Percentiles rank a stretch among this genome's conserved stretches.
Evolutionary conservation across 441 rosid genomes (phyloP).

Genomic region (Pelargonium cotyledonis): DNA sequence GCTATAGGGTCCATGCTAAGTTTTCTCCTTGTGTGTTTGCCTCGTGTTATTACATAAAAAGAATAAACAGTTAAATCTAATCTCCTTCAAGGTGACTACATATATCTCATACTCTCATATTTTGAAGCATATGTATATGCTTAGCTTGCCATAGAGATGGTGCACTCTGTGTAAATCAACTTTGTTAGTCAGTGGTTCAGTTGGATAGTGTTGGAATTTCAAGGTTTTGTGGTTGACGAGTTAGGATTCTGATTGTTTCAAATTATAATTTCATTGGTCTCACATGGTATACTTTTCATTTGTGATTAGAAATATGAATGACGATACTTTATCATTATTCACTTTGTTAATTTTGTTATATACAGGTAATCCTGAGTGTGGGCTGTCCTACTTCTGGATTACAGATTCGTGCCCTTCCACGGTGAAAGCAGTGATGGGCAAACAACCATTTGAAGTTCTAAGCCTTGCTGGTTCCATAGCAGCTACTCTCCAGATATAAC

Average conservation of each 20-base stretch:
- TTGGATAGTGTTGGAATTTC: not conserved
- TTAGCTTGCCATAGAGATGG: not conserved
- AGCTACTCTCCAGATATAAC: constrained; percentile 68
- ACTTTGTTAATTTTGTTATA: not conserved
- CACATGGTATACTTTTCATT: not conserved
- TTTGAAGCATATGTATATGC: not conserved
- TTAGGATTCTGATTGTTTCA: not conserved
- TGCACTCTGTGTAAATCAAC: no score
- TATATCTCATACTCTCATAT: not conserved
- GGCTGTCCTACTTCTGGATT: constrained; percentile 83
- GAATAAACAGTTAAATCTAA: not conserved
- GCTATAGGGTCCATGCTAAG: not conserved
- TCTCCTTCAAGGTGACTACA: not conserved
- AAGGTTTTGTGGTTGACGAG: not conserved
- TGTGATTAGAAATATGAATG: no score
- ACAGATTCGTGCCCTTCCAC: constrained; percentile 88
- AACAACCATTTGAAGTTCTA: constrained; percentile 73
- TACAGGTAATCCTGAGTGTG: constrained; percentile 61
- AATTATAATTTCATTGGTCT: not conserved
- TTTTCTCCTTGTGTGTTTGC: not conserved
- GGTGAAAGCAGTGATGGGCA: constrained; percentile 59
- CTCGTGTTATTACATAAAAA: not conserved
- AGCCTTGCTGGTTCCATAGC: constrained; percentile 84
- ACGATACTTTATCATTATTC: not conserved
- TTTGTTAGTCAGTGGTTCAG: no score